phyloP scores from a whole-genome alignment of 2,329 filamentous ascomycete species.

The Sporothrix humicola region DNA sequence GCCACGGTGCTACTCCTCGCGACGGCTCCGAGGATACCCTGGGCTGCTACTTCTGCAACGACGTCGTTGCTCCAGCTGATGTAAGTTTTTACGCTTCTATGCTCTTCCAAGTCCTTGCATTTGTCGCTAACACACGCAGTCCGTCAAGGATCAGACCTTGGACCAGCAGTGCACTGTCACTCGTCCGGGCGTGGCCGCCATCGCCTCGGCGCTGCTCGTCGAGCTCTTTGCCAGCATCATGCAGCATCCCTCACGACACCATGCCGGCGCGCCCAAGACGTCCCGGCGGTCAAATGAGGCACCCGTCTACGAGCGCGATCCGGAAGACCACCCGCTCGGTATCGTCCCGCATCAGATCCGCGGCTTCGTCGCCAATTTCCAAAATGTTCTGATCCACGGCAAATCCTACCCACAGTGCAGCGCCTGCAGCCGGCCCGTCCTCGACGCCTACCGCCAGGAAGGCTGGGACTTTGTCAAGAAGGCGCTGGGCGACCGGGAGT shows the following conservation, averaged over 20 bases:
- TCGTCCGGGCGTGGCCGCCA: conserved; percentile 86
- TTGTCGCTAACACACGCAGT: conserved; percentile 57
- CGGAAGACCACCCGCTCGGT: conserved; percentile 65
- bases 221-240: conserved; percentile 86
- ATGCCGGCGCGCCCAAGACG: conserved; percentile 61
- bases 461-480: conserved; percentile 79
- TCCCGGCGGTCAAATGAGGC: conserved; percentile 47
- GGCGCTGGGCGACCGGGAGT: conserved; percentile 76
- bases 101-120: background rate
- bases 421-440: conserved; percentile 74
- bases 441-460: conserved; percentile 68
- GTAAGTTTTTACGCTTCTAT: conserved; percentile 63
- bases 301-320: conserved; percentile 59
- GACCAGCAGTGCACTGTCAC: conserved; percentile 99
- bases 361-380: conserved; percentile 75
- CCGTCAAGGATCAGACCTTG: conserved; percentile 89
- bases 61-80: conserved; percentile 92
- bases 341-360: conserved; percentile 81
- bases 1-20: conserved; percentile 74
- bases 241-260: conserved; percentile 78
- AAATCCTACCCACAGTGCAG: conserved; percentile 81
- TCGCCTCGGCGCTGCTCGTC: conserved; percentile 88
- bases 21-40: conserved; percentile 68
- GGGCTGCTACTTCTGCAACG: conserved; percentile 98
- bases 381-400: conserved; percentile 74